Evolutionary conservation across 177 flowering plant genomes (phyloP).

Genomic region (Vitis hybrid): DNA sequence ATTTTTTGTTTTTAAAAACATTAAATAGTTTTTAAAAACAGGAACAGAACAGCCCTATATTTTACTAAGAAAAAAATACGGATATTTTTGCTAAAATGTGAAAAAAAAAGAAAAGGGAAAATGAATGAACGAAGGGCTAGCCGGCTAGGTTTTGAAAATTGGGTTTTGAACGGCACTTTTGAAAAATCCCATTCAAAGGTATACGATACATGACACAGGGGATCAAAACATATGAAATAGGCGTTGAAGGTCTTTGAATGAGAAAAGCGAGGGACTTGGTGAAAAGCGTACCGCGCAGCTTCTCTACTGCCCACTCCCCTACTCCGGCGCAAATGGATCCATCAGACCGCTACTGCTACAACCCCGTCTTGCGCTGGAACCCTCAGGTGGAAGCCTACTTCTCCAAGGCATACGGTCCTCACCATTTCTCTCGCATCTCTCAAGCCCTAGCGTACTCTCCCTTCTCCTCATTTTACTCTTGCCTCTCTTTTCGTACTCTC

Average conservation of each 20-base stretch:
- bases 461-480: neutral
- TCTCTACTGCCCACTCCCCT: neutral
- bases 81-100: no score
- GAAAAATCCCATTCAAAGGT: no score
- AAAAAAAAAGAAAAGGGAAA: accelerated
- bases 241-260: constrained; percentile 8
- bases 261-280: constrained; percentile 20
- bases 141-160: no score
- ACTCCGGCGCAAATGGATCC: constrained; percentile 44
- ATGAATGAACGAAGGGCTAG: no score
- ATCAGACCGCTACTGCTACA: constrained; percentile 62
- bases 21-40: accelerated
- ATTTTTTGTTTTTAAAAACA: no score
- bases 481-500: neutral
- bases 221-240: no score
- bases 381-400: constrained; percentile 74
- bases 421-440: constrained; percentile 71
- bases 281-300: constrained; percentile 8
- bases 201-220: no score
- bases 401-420: constrained; percentile 70
- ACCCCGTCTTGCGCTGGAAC: constrained; percentile 69
- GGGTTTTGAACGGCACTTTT: no score
- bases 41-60: accelerated
- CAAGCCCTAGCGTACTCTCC: constrained; percentile 61
- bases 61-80: no score